Conservation (phyloP, 495 filamentous ascomycete species). For the Alectoria sarmentosa region DNA sequence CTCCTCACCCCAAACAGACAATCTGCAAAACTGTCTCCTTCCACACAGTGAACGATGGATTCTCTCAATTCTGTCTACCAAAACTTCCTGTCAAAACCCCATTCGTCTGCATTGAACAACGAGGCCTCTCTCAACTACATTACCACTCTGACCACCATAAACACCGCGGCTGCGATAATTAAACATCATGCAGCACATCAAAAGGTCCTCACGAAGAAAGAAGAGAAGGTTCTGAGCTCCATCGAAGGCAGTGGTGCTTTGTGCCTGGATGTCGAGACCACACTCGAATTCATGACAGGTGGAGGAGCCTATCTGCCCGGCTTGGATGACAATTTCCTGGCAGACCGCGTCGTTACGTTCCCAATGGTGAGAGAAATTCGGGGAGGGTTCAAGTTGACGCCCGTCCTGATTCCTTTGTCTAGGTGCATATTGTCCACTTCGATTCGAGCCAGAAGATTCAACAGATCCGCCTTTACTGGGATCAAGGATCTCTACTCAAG, state of each 20-base stretch:
- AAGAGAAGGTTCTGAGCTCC: constrained; percentile 62
- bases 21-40: too few species aligned
- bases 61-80: constrained; percentile 51
- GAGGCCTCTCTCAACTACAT: constrained; percentile 84
- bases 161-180: constrained; percentile 61
- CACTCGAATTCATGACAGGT: constrained; percentile 68
- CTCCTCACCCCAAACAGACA: background rate
- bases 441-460: constrained; percentile 66
- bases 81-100: constrained; percentile 68
- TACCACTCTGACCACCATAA: constrained; percentile 72
- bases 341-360: constrained; percentile 73
- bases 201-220: constrained; percentile 64
- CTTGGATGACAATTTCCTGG: constrained; percentile 89
- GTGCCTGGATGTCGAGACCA: constrained; percentile 72
- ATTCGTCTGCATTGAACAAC: constrained; percentile 53
- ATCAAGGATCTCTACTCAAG: constrained; percentile 88
- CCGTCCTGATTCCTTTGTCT: constrained; percentile 3
- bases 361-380: constrained; percentile 54
- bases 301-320: constrained; percentile 85
- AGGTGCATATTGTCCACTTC: constrained; percentile 91
- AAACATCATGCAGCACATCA: constrained; percentile 65
- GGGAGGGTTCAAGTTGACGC: background rate
- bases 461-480: constrained; percentile 86
- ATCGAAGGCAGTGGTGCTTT: constrained; percentile 65
- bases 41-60: constrained; percentile 8